phyloP scores from a whole-genome alignment of 257 asterid species.

The Coffea canephora region DNA sequence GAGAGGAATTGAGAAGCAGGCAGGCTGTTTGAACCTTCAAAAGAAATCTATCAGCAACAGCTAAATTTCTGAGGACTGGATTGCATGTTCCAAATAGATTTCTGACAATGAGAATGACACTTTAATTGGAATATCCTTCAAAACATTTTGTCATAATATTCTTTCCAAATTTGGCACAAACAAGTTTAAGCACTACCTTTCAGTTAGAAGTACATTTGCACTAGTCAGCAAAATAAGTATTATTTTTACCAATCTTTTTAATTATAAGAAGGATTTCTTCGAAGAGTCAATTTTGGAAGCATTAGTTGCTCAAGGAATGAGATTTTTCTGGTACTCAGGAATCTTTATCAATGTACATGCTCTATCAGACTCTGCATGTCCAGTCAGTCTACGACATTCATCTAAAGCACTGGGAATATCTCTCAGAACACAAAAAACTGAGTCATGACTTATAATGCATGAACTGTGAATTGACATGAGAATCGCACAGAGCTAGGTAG shows the following conservation, averaged over 20 bases:
- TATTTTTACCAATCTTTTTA: not conserved
- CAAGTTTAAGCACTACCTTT: not conserved
- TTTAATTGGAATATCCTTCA: not conserved
- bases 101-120: not conserved
- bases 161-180: not conserved
- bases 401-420: not conserved
- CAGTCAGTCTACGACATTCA: not conserved
- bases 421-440: not conserved
- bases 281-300: not conserved
- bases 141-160: not conserved
- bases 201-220: not conserved
- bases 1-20: not conserved
- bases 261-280: not conserved
- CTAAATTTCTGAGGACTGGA: not conserved
- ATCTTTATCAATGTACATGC: not conserved
- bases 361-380: not conserved
- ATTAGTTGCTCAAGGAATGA: not conserved
- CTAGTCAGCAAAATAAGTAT: not conserved
- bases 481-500: not conserved
- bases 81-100: not conserved
- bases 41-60: not conserved
- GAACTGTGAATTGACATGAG: not conserved
- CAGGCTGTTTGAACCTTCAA: not conserved
- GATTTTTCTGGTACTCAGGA: not conserved
- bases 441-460: not conserved